These are phyloP conservation scores for Camelina sativa DNA, from an alignment of 345 rosid species.

Conservation along the genomic window DNA sequence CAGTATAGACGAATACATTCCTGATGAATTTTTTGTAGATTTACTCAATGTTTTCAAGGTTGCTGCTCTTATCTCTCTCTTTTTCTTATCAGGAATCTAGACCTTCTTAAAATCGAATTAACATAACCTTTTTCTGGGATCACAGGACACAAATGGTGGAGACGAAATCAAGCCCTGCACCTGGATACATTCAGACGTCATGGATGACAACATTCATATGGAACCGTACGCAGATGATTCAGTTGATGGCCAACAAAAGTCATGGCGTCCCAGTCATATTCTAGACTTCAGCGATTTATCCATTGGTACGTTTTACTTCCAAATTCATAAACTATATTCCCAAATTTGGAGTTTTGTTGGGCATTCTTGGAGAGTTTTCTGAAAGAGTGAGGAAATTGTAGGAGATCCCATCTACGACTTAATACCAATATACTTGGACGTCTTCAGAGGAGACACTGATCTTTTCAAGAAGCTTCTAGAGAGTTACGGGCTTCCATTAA, in stretches of 20 bases:
- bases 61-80: constrained; percentile 21
- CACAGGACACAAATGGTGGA: constrained; percentile 55
- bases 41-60: constrained; percentile 66
- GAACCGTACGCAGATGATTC: constrained; percentile 55
- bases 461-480: constrained; percentile 70
- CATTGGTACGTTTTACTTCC: constrained; percentile 52
- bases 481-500: constrained; percentile 73
- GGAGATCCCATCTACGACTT: constrained; percentile 84
- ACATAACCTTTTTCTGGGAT: constrained; percentile 1
- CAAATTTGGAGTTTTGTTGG: not conserved
- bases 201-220: constrained; percentile 93
- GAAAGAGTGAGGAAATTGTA: constrained; percentile 43
- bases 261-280: constrained; percentile 78
- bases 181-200: constrained; percentile 91
- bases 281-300: constrained; percentile 85
- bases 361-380: constrained; percentile 15
- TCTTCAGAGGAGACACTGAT: constrained; percentile 72
- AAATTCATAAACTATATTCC: not conserved
- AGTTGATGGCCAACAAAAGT: constrained; percentile 42
- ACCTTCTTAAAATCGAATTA: not conserved
- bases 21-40: constrained; percentile 66
- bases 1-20: constrained; percentile 75
- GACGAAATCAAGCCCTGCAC: constrained; percentile 59
- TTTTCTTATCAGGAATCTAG: not conserved
- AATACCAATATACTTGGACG: constrained; percentile 81